Base-by-base conservation (phyloP, 2,329 filamentous ascomycete species). In the Aureobasidium sp. region DNA sequence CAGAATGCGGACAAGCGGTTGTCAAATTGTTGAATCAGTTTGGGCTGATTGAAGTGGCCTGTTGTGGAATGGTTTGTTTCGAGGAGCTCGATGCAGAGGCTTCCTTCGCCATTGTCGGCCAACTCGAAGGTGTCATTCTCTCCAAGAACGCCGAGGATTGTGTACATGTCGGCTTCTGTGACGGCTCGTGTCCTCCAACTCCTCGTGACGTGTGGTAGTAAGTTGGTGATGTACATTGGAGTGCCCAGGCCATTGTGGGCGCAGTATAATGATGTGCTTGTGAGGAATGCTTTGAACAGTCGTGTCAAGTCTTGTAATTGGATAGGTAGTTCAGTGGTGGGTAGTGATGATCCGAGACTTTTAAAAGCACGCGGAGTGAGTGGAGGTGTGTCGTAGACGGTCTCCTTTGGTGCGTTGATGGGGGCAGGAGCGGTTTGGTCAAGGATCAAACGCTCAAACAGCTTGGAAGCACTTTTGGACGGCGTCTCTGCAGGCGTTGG, bases 11-110 rank as follows among this genome's bases (percentile, higher is more conserved):
- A 74, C 47, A 84, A 66, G 14, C 75, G 74, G 17, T 75, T 70
- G 64, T 81, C 79, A 67, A 86, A 86, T 44, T 74, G 71, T 22
- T 73, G 71, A 44, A 81, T 82, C 41, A 83, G 68, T 3, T 73
- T 74, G n/a, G 74, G 73, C 65, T 83, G 79, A 60, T 80, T 74
- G 63, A 79, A 67, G 12, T 70, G 65, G 2, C 69, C 68, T 7
- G 61, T 51, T 62, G 73, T 68, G 9, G 66, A 65, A 3, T 44
- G 67, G 41, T 70, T 68, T 42, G 67, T 67, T 11, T 74, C 72
- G 22, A 68, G 68, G 31, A 75, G 69, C 64, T 78, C 75, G 36
- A 79, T 68, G 62, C 75, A 77, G 29, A 78, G 72, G 61, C 75
- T 77, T 63, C 73, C 73, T 61, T 70, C 69, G 53, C 75, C 75